A percentile compares a stretch with the other conserved stretches of the same genome.
phyloP scores from a whole-genome alignment of 148 eudicot genomes.

The Nepenthes mirabilis region DNA sequence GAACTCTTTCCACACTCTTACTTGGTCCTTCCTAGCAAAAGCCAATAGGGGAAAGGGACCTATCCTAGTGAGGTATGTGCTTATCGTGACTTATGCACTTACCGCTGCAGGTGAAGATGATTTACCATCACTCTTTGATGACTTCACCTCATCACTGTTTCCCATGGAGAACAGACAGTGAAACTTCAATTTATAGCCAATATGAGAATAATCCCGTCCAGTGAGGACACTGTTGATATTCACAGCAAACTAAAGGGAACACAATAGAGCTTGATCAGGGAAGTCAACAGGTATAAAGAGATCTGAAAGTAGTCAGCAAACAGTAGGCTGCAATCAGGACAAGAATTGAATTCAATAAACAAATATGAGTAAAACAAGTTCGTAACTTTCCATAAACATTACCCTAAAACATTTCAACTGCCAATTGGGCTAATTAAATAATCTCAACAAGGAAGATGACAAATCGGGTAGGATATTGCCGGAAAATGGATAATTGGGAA shows the following conservation, averaged over 20 bases:
- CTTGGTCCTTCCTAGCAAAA: neutral
- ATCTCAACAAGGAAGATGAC: too few relatives aligned
- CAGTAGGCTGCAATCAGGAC: neutral
- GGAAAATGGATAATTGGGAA: too few relatives aligned
- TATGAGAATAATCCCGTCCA: neutral
- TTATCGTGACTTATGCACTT: neutral
- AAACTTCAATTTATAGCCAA: neutral
- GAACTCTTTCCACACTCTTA: neutral
- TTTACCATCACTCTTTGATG: neutral
- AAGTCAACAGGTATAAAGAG: neutral
- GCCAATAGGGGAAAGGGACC: neutral
- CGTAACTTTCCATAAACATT: too few relatives aligned
- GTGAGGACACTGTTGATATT: neutral
- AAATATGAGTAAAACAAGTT: too few relatives aligned
- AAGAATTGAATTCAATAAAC: too few relatives aligned
- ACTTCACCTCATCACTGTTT: constrained; percentile 1
- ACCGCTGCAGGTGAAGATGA: neutral
- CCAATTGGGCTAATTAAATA: too few relatives aligned
- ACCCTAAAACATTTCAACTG: too few relatives aligned
- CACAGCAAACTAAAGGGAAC: neutral
- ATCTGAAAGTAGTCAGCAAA: neutral
- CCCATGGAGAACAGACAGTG: neutral
- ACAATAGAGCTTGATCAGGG: neutral
- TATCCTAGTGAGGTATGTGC: neutral
- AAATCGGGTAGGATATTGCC: too few relatives aligned